Evolutionary conservation across 805 yeast species (phyloP), one percentile per base, ranked within the genome.

Genomic region (Pichia cabralensis): DNA sequence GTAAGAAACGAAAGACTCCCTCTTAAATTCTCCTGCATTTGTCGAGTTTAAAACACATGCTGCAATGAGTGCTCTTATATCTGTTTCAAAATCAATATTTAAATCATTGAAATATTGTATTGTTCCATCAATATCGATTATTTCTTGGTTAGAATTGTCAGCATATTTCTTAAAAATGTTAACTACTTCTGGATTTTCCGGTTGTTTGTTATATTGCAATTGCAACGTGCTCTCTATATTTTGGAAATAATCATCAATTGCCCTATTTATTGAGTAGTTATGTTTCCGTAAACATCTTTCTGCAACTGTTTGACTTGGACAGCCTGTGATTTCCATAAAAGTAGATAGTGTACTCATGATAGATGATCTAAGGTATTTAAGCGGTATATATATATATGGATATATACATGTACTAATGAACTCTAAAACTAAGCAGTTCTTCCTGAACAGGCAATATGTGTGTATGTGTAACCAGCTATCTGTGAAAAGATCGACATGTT

Each of bases 71-170:
- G 84, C 78, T 6, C 64, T 69, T 8, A 74, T 64, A 49, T 88
- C 86, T 8, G 22, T 24, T 45, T 89, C 97, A 1, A 86, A 79
- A 11, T 74, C 74, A 25, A 79, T 64, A 0, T 71, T 76, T 30
- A 89, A 57, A 46, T 79, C 95, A 12, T 64, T 65, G 16, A 89
- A 60, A 46, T 77, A 83, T 26, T 50, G 44, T 8, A 88, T 53
- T 0, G 96, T 80, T 0, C 95, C 96, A 38, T 84, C 92, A 8
- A 82, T 64, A 18, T 76, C 89, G 25, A 86, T 82, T n/a, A 22
- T n/a, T 24, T 37, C 13, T 3, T 16, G n/a, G 22, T 33, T 16
- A 1, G 25, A 13, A 2, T 13, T 12, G 6, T 37, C 40, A 8
- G 34, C 24, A 27, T 39, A 47, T 10, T 60, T 33, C 13, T 35